Evolutionary conservation across 805 yeast genomes (phyloP).

Genomic region (Ogataea trehalophila): DNA sequence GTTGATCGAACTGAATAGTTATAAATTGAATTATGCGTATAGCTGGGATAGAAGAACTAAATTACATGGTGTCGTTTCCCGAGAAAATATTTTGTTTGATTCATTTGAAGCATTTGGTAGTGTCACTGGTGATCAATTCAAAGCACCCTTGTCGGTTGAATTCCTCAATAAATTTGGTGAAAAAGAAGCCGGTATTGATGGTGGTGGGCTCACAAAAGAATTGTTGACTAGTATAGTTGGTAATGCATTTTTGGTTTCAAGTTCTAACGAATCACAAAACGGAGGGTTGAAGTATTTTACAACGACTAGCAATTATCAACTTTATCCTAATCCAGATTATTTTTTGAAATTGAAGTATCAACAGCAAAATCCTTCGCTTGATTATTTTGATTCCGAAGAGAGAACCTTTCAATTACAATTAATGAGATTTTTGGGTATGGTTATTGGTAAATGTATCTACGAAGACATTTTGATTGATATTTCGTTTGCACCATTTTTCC

Average conservation of each 20-base stretch:
- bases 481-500: constrained; percentile 80
- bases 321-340: constrained; percentile 67
- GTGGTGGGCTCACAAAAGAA: constrained; percentile 95
- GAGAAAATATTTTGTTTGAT: constrained; percentile 71
- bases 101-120: constrained; percentile 58
- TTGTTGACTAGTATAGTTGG: constrained; percentile 67
- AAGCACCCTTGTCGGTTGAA: constrained; percentile 53
- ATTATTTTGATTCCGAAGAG: constrained; percentile 23
- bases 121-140: constrained; percentile 49
- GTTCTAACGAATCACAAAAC: constrained; percentile 19
- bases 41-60: constrained; percentile 20
- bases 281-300: constrained; percentile 33
- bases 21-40: constrained; percentile 13
- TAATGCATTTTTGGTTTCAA: constrained; percentile 56
- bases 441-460: constrained; percentile 85
- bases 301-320: constrained; percentile 46
- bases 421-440: constrained; percentile 66
- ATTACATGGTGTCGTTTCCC: constrained; percentile 49
- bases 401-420: constrained; percentile 27
- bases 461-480: constrained; percentile 78
- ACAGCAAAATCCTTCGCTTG: constrained; percentile 21
- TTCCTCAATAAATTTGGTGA: constrained; percentile 70
- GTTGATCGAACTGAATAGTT: constrained; percentile 52
- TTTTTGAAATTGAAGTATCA: constrained; percentile 25
- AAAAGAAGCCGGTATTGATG: constrained; percentile 86